Base-by-base conservation (phyloP, 2,329 filamentous ascomycete species). In the Hymenoscyphus salicellus region DNA sequence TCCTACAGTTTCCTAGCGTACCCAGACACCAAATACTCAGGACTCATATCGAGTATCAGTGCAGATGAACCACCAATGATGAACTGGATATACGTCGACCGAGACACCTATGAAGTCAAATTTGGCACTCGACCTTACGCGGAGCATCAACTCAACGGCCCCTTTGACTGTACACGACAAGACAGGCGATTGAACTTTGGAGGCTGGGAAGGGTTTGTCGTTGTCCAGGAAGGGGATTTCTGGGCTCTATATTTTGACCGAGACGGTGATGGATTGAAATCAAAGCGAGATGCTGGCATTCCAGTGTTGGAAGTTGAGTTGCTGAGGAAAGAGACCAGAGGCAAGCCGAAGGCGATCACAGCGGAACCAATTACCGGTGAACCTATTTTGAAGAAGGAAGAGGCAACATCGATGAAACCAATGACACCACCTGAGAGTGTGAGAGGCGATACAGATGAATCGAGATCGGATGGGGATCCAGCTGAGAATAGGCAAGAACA, bases 91-190 rank as follows among this genome's bases (percentile, higher is more conserved):
- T 90, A 88, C 71, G 81, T 84, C 16, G 85, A 89, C 72, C 80
- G 79, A 55, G 74, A 82, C 5, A 88, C 86, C 0, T 78, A 84
- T 56, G 82, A 87, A 71, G 68, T 88, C 17, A 84, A 82, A 66
- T 87, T 88, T 72, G 85, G 85, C 17, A 87, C 87, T 38, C 86
- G 91, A 49, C 87, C 87, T 60, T 88, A 90, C 65, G 92, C 89
- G 52, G 81, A 89, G 32, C 83, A 81, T 28, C 90, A 96, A 76
- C 80, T 89, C 66, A 86, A 93, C 60, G 92, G 91, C 11, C 88
- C 89, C 6, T 96, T 89, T 87, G 81, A 84, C 71, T 83, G 81
- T 72, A 84, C 82, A 2, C 76, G 80, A 52, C 80, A 83, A 71
- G 82, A 84, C 69, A 77, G 79, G 11, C 78, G 83, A 46, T 74